Evolutionary conservation across 768 basidiomycete species (phyloP), one percentile per base, ranked within the genome.

Genomic region (Cantharellus anzutake): DNA sequence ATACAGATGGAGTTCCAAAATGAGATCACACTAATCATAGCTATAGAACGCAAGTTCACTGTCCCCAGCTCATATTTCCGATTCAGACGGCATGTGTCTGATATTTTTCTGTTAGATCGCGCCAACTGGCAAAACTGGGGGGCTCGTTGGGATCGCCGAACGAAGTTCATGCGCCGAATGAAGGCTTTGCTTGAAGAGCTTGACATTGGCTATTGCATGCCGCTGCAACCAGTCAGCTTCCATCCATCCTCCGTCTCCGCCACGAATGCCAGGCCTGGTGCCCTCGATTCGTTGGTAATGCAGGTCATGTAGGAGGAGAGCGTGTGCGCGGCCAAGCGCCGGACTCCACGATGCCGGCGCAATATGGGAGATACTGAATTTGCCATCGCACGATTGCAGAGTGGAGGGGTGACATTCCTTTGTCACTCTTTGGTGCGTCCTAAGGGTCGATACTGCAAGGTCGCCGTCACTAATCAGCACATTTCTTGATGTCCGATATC

Each of bases 121-220:
- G 76, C 81, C 42, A 86, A 86, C 66, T 89, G 86, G 86, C 86
- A 88, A 67, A 84, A 88, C 66, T 89, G 86, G 86, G 85, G 83
- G 55, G 86, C 79, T 20, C 74, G 85, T 60, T 86, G 83, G 85
- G 73, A 72, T 4, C 80, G 85, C 52, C 80, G 86, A 63, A 87
- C 79, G 5, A 73, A 70, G 34, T 84, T 88, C 69, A 87, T 88
- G 86, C 78, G 81, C 42, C 69, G 82, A 64, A 73, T 89, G 53
- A 86, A 84, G 70, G 76, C 72, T 3, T 67, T 81, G 11, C 71
- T 87, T 58, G 85, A 87, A 68, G 84, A 86, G 40, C 77, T 89
- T 56, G 83, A 85, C 65, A 70, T 89, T 60, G 72, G 72, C 39
- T 89, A 88, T 67, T 76, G 73, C 2, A 73, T 83, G 73, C 86